These are phyloP conservation scores for Rosa hybrid DNA, from an alignment of 331 rosid genomes.

Conservation along the genomic window DNA sequence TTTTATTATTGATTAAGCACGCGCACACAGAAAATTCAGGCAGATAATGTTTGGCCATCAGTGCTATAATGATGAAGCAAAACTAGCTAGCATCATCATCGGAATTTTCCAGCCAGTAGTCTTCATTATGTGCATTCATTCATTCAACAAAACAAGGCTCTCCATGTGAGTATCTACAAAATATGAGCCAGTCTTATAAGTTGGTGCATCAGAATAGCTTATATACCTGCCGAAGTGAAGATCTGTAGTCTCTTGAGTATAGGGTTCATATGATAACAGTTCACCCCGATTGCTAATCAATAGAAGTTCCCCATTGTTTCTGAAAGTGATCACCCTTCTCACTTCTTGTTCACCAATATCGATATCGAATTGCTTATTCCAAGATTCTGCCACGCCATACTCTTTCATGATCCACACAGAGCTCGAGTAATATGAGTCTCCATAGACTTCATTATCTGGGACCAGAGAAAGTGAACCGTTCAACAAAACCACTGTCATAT, in stretches of 20 bases:
- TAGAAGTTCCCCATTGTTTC: not conserved
- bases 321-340: not conserved
- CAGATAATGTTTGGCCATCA: not conserved
- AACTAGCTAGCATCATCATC: not conserved
- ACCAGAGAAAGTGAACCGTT: not conserved
- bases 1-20: not conserved
- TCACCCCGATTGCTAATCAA: not conserved
- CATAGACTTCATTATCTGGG: not conserved
- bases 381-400: not conserved
- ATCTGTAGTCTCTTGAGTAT: not conserved
- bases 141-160: conserved; percentile 1
- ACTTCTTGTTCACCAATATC: not conserved
- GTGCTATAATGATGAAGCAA: not conserved
- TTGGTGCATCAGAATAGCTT: not conserved
- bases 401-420: conserved; percentile 8
- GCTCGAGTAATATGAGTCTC: not conserved
- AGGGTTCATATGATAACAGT: not conserved
- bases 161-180: not conserved
- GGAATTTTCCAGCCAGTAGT: not conserved
- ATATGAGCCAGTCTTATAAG: not conserved
- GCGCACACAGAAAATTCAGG: not conserved
- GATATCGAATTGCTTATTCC: not conserved
- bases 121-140: not conserved
- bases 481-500: not conserved
- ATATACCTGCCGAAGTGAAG: not conserved